Evolutionary conservation across 139 green algal genomes (phyloP).

Genomic region (Volvox reticuliferus): DNA sequence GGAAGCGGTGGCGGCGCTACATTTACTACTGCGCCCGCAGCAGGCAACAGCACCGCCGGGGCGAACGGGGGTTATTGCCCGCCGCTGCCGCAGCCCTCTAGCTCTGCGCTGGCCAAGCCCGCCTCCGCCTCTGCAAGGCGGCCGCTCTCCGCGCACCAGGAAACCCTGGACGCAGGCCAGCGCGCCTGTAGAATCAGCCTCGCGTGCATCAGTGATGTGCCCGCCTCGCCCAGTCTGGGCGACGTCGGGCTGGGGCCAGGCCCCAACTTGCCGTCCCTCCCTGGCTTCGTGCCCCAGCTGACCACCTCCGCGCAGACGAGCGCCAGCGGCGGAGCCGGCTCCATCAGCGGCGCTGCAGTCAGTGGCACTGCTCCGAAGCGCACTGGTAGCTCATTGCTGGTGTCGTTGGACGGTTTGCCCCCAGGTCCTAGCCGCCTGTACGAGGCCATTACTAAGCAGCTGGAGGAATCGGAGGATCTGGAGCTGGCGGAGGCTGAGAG

Average conservation of each 20-base stretch:
- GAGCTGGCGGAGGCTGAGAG: background rate
- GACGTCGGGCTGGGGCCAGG: background rate
- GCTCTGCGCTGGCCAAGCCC: background rate
- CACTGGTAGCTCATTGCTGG: background rate
- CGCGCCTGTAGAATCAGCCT: background rate
- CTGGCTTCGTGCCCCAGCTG: background rate
- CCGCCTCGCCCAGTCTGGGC: background rate
- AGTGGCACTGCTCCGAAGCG: background rate
- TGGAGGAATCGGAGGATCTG: background rate
- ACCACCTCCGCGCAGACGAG: too few relatives aligned
- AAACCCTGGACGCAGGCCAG: background rate
- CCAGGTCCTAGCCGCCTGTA: slow-evolving; percentile 2
- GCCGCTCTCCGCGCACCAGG: background rate
- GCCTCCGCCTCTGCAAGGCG: background rate
- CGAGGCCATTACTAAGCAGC: slow-evolving; percentile 16
- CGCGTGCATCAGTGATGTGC: background rate
- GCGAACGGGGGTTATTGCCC: background rate
- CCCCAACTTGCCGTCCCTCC: background rate
- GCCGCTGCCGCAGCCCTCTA: background rate
- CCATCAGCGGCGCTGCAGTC: background rate
- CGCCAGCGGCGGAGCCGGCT: background rate
- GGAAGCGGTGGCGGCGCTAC: background rate
- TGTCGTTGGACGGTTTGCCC: slow-evolving; percentile 11
- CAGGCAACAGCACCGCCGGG: too few relatives aligned
- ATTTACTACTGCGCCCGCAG: too few relatives aligned